Evolutionary conservation across 2,329 filamentous ascomycete species (phyloP).

Genomic region (Paraphaeosphaeria minitans): DNA sequence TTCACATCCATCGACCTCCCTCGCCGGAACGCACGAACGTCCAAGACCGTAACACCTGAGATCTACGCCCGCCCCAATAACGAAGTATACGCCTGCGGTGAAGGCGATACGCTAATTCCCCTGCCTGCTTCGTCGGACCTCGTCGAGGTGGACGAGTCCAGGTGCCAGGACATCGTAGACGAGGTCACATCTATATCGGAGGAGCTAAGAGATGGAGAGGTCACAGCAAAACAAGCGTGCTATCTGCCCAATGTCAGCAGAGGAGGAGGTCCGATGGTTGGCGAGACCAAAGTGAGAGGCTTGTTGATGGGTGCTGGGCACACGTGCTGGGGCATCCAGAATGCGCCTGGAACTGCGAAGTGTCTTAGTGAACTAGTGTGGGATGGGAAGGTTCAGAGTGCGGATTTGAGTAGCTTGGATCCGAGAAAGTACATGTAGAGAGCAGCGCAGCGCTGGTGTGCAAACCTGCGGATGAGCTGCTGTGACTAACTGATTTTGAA

Average conservation of each 20-base stretch:
- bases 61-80: constrained; percentile 89
- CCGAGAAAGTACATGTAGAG: constrained; percentile 40
- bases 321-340: constrained; percentile 98
- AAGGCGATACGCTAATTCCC: constrained; percentile 76
- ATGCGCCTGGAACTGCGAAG: constrained; percentile 77
- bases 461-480: no score
- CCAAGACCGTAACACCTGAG: constrained; percentile 75
- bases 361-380: constrained; percentile 54
- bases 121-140: constrained; percentile 77
- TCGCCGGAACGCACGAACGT: constrained; percentile 44
- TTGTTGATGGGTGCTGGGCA: constrained; percentile 86
- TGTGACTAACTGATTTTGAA: no score
- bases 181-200: constrained; percentile 69
- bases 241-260: constrained; percentile 79
- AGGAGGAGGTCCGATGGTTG: constrained; percentile 74
- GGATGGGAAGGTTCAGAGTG: constrained; percentile 51
- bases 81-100: constrained; percentile 93
- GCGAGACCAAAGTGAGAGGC: constrained; percentile 72
- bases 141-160: constrained; percentile 73
- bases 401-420: constrained; percentile 49
- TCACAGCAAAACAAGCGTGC: constrained; percentile 84
- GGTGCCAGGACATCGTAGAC: constrained; percentile 84
- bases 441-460: neutral
- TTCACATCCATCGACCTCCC: constrained; percentile 88
- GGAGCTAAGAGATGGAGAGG: constrained; percentile 53